These are phyloP conservation scores for Trichoderma sp. DNA, from an alignment of 2,329 filamentous ascomycete genomes.

Conservation along the genomic window DNA sequence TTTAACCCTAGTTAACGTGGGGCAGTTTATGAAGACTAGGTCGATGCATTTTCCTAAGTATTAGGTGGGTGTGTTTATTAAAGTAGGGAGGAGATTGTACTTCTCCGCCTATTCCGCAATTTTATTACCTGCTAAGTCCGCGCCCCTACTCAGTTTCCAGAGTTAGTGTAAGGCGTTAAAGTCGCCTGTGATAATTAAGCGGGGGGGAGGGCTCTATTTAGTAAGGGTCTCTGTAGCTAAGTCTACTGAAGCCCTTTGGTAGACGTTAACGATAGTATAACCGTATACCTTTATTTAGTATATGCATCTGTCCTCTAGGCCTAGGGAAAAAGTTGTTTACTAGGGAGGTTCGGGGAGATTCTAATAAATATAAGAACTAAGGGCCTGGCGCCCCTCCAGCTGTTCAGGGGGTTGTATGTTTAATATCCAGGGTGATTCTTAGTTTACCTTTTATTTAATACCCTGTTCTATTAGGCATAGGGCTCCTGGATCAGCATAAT, in stretches of 20 bases:
- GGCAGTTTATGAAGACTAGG: too few species aligned
- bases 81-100: too few species aligned
- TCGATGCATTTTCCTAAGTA: too few species aligned
- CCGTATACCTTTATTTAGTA: not conserved
- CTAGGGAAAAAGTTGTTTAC: not conserved
- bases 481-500: not conserved
- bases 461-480: not conserved
- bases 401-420: not conserved
- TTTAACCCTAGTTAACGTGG: too few species aligned
- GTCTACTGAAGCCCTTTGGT: not conserved
- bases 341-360: not conserved
- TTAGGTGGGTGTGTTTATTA: too few species aligned
- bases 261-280: not conserved
- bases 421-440: not conserved
- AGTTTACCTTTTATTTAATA: not conserved
- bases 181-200: not conserved
- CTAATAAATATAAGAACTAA: slow-evolving; percentile 5
- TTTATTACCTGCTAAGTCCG: too few species aligned
- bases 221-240: not conserved
- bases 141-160: fast-evolving
- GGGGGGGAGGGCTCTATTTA: not conserved
- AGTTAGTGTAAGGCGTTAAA: not conserved
- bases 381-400: not conserved
- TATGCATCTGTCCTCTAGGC: not conserved
- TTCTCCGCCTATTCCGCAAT: too few species aligned